Percentiles rank a stretch among this genome's conserved stretches.
Evolutionary conservation across 2,329 filamentous ascomycete species (phyloP).

Genomic region (Cladosporium sp.): DNA sequence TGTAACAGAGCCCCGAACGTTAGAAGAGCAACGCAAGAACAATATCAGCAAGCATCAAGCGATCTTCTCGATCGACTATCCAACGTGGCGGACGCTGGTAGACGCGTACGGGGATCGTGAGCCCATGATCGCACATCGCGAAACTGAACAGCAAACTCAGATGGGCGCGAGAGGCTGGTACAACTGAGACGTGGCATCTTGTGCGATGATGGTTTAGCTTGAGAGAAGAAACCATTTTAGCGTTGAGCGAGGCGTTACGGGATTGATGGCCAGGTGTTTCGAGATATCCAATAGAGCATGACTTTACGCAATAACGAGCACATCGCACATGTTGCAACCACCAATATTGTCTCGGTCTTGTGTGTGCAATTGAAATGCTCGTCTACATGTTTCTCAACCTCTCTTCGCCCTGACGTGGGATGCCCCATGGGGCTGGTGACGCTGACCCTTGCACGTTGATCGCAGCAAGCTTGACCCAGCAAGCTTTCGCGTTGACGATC

Average conservation of each 20-base stretch:
- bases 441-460: background rate
- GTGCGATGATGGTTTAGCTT: background rate
- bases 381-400: background rate
- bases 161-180: conserved; percentile 67
- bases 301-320: background rate
- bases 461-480: conserved; percentile 2
- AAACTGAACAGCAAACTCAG: conserved; percentile 55
- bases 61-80: conserved; percentile 83
- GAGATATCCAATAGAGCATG: conserved; percentile 18
- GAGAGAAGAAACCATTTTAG: background rate
- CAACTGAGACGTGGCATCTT: conserved; percentile 41
- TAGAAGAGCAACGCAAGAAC: conserved; percentile 57
- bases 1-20: conserved; percentile 48
- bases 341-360: background rate
- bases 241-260: conserved; percentile 14
- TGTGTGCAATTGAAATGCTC: background rate
- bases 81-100: conserved; percentile 77
- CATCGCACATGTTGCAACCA: background rate
- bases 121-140: conserved; percentile 79
- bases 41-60: conserved; percentile 70
- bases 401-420: background rate
- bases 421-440: conserved; percentile 2
- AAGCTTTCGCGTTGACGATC: background rate
- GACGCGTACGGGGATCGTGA: conserved; percentile 73
- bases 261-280: background rate